phyloP scores from a whole-genome alignment of 225 moss, liverwort and hornwort genomes.

The Marchantia polymorpha region DNA sequence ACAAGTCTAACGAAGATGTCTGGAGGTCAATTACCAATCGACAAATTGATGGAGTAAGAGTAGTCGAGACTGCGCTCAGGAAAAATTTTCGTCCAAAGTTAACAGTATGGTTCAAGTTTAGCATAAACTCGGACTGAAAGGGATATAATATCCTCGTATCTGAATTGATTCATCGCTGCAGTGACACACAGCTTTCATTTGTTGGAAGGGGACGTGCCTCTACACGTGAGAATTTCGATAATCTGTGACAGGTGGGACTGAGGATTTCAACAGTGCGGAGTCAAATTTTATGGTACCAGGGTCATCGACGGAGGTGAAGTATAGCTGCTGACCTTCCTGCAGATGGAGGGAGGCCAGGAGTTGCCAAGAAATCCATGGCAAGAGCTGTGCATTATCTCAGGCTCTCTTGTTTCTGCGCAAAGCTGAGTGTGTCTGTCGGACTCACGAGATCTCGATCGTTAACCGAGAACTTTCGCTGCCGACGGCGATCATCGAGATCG shows the following conservation, averaged over 20 bases:
- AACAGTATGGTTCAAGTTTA: no score
- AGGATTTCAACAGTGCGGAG: slow-evolving; percentile 62
- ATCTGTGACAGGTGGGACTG: slow-evolving; percentile 37
- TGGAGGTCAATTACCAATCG: no score
- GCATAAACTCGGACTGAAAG: no score
- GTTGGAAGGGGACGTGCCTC: slow-evolving; percentile 62
- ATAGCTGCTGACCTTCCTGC: slow-evolving; percentile 58
- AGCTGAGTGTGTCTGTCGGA: slow-evolving; percentile 32
- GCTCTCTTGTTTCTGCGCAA: slow-evolving; percentile 36
- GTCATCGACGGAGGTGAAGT: slow-evolving; percentile 50
- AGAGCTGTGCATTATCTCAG: slow-evolving; percentile 22
- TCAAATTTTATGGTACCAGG: slow-evolving; percentile 48
- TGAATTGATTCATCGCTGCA: slow-evolving; percentile 47
- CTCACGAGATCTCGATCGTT: slow-evolving; percentile 10
- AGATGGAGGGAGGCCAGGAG: slow-evolving; percentile 41
- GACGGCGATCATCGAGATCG: slow-evolving; percentile 30
- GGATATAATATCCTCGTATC: slow-evolving; percentile 55
- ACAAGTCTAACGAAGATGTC: no score
- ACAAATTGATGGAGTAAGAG: no score
- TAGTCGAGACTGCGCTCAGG: no score
- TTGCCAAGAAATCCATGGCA: slow-evolving; percentile 32
- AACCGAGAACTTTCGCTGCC: slow-evolving; percentile 30
- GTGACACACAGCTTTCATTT: slow-evolving; percentile 71
- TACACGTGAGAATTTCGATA: slow-evolving; percentile 43
- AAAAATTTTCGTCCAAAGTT: no score